Conservation (phyloP, 495 filamentous ascomycete genomes). For the Aspergillus heteromorphus region DNA sequence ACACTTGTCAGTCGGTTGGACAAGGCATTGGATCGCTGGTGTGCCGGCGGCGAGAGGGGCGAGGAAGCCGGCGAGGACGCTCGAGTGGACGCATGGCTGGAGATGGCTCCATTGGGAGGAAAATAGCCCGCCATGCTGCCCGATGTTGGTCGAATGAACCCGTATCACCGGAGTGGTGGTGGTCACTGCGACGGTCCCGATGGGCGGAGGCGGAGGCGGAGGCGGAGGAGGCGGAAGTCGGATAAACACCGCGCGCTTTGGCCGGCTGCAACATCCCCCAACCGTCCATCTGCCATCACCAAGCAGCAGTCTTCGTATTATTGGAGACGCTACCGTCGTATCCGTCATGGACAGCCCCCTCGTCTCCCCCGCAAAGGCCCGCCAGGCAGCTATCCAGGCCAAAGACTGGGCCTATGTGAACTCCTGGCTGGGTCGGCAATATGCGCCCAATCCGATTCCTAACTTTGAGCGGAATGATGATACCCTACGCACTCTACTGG, state of each 20-base stretch:
- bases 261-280: neutral
- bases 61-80: conserved; percentile 24
- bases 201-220: conserved; percentile 6
- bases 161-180: neutral
- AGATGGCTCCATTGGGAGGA: conserved; percentile 17
- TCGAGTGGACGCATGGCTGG: conserved; percentile 23
- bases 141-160: neutral
- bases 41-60: conserved; percentile 28
- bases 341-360: conserved; percentile 33
- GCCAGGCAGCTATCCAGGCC: conserved; percentile 48
- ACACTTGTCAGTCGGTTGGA: conserved; percentile 75
- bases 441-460: conserved; percentile 54
- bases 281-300: neutral
- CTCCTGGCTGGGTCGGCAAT: conserved; percentile 69
- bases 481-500: conserved; percentile 70
- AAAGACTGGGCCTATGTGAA: conserved; percentile 89
- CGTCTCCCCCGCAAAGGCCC: conserved; percentile 43
- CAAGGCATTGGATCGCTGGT: conserved; percentile 55
- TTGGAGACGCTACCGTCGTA: too few relatives aligned
- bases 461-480: conserved; percentile 80
- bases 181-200: conserved; percentile 3
- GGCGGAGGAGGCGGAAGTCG: conserved; percentile 7
- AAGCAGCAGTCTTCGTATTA: neutral
- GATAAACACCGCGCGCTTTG: conserved; percentile 1
- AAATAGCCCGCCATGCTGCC: conserved; percentile 42